Conservation (phyloP, 495 filamentous ascomycete genomes). For the Trichocladium uniseriatum region DNA sequence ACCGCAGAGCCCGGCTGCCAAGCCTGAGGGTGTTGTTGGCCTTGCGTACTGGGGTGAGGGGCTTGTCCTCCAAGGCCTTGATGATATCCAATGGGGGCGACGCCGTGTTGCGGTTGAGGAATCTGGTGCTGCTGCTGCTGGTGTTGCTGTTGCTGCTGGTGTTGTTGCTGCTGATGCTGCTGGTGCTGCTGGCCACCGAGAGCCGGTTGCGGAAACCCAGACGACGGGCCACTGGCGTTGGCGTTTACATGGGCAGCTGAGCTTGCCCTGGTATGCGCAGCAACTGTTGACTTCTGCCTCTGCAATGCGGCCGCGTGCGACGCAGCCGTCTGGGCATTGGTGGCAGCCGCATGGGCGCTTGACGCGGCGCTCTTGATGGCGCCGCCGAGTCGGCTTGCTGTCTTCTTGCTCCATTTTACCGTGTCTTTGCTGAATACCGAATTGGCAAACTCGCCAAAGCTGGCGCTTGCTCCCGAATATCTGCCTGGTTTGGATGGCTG, state of each 20-base stretch:
- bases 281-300: slow-evolving; percentile 1
- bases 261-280: neutral
- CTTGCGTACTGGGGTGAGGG: neutral
- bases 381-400: slow-evolving; percentile 16
- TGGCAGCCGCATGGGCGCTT: slow-evolving; percentile 10
- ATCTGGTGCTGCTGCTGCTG: too few relatives aligned
- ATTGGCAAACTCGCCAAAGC: slow-evolving; percentile 15
- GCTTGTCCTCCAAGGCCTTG: neutral
- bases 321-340: slow-evolving; percentile 8
- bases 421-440: slow-evolving; percentile 24
- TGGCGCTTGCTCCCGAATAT: slow-evolving; percentile 2
- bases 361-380: slow-evolving; percentile 17
- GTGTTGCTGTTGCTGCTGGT: too few relatives aligned
- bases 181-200: neutral
- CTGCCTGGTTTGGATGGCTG: neutral
- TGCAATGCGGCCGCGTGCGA: slow-evolving; percentile 8
- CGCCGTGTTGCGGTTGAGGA: neutral
- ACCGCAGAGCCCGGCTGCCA: neutral
- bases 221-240: neutral
- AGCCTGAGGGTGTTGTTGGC: neutral
- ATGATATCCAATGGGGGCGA: neutral
- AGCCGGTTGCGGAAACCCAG: neutral
- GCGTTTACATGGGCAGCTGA: neutral
- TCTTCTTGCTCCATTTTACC: slow-evolving; percentile 23
- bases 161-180: neutral